Evolutionary conservation across 1,139 yeast genomes (phyloP), one percentile per base, ranked within the genome.

Genomic region (Kodamaea sp.): DNA sequence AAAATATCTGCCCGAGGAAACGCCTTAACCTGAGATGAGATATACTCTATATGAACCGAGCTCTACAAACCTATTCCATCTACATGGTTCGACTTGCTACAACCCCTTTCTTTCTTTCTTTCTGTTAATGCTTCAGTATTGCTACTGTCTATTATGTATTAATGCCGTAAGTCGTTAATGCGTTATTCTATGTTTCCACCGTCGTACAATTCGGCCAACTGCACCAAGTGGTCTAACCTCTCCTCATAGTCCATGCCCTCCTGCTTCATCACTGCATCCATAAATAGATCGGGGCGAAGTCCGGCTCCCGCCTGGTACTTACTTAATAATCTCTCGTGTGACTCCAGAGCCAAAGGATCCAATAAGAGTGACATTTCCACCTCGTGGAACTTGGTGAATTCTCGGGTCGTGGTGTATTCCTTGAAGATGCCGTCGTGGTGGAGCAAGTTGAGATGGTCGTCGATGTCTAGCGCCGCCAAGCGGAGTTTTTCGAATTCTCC

Each of bases 391-490:
- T 47, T 38, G 1, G 71, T 63, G 32, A 55, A 52, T 15, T 52
- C 46, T 27, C 47, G 46, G 1, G 62, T 51, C 24, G 40, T 46
- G 12, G 50, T 36, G 35, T 51, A 63, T 15, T 57, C 60, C 37
- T 52, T 53, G 35, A 64, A 55, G 16, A 61, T 31, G 7, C 24
- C 47, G 33, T 55, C 48, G 26, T 54, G 51, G 9, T 52, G 49
- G 14, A 66, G 45, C 14, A 66, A 46, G 23, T 62, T 59, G 23
- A 59, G 26, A 31, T 63, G 58, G 36, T 66, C 70, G 3, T 54
- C 34, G 7, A 50, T 42, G 0, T 50, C 34, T 13, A 65, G 44
- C 30, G 50, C 35, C 28, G 53, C 53, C 10, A 61, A 46, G 26
- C 46, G 42, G 16, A 50, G 32, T 31, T 53, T 50, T 27, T 59